These are phyloP conservation scores for Harrya chromipes DNA, from an alignment of 768 basidiomycete genomes.

Conservation along the genomic window DNA sequence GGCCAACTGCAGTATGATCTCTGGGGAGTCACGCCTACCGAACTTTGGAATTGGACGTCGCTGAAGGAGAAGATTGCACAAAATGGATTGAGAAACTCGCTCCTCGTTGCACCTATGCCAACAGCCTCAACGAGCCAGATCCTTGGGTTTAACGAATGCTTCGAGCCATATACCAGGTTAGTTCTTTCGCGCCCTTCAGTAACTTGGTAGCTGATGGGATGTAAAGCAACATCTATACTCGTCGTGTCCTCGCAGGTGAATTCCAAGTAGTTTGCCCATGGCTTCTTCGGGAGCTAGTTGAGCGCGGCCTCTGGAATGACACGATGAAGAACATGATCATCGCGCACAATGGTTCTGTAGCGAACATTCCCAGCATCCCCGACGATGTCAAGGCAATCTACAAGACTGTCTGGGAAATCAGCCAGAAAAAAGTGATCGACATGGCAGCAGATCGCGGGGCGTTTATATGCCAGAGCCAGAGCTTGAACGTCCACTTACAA, in stretches of 20 bases:
- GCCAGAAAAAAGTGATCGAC: slow-evolving; percentile 97
- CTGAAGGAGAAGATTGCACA: slow-evolving; percentile 84
- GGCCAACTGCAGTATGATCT: slow-evolving; percentile 93
- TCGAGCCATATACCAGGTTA: slow-evolving; percentile 95
- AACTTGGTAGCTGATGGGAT: slow-evolving; percentile 8
- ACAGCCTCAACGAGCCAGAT: slow-evolving; percentile 99
- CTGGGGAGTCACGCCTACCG: slow-evolving; percentile 89
- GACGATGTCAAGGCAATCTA: slow-evolving; percentile 95
- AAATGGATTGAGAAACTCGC: slow-evolving; percentile 84
- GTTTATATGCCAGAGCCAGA: slow-evolving; percentile 96
- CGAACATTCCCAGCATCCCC: slow-evolving; percentile 86
- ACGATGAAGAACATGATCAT: slow-evolving; percentile 99
- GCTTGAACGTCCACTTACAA: slow-evolving; percentile 89
- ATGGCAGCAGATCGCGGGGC: slow-evolving; percentile 98
- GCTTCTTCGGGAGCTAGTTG: slow-evolving; percentile 97
- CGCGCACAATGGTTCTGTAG: slow-evolving; percentile 87
- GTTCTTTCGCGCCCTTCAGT: slow-evolving; percentile 12
- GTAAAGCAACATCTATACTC: slow-evolving; percentile 92
- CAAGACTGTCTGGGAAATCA: slow-evolving; percentile 99
- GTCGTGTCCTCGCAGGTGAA: slow-evolving; percentile 98
- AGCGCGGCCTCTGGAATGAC: slow-evolving; percentile 94
- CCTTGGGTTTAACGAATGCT: slow-evolving; percentile 97
- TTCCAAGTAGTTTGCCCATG: slow-evolving; percentile 99
- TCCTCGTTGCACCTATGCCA: slow-evolving; percentile 96
- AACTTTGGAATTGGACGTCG: slow-evolving; percentile 90